Evolutionary conservation across 2,329 filamentous ascomycete genomes (phyloP), one percentile per base, ranked within the genome.

Genomic region (Ophiocordyceps unilateralis): DNA sequence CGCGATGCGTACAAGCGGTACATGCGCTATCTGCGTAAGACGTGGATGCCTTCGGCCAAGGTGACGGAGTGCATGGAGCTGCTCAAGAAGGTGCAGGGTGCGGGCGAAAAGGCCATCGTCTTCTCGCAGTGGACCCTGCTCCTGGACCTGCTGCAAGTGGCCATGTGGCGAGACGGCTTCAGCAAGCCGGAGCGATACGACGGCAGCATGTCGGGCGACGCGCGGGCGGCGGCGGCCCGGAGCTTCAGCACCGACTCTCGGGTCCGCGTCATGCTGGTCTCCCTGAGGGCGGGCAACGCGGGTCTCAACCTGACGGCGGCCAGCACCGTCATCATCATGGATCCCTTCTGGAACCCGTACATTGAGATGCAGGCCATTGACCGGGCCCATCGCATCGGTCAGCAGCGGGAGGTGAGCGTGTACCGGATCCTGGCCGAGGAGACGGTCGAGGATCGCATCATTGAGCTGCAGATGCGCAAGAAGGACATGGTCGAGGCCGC

Each of bases 311-410:
- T 95, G 20, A 84, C 82, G 34, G 76, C 78, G 17, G 88, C 87
- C 0, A 85, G 79, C 1, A 81, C 86, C 48, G 84, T 94, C 50
- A 85, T 95, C 58, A 83, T 94, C 49, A 77, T 93, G 55, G 87
- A 94, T 56, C 87, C 87, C 0, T 93, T 93, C 64, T 94, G 86
- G 85, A 95, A 94, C 49, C 88, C 87, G 0, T 93, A 82, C 55
- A 82, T 93, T 41, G 88, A 94, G 62, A 85, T 87, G 60, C 88
- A 95, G 61, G 88, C 88, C 4, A 80, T 94, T 41, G 88, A 93
- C 57, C 81, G 88, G 20, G 84, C 87, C 2, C 82, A 94, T 59
- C 81, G 88, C 10, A 88, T 94, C 50, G 87, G 87, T 1, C 88
- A 95, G 62, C 64, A 69, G 49, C 70, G 71, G 4, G 65, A 77